Base-by-base conservation (phyloP, 2,329 filamentous ascomycete species). In the Phyllosticta citrichinensis region DNA sequence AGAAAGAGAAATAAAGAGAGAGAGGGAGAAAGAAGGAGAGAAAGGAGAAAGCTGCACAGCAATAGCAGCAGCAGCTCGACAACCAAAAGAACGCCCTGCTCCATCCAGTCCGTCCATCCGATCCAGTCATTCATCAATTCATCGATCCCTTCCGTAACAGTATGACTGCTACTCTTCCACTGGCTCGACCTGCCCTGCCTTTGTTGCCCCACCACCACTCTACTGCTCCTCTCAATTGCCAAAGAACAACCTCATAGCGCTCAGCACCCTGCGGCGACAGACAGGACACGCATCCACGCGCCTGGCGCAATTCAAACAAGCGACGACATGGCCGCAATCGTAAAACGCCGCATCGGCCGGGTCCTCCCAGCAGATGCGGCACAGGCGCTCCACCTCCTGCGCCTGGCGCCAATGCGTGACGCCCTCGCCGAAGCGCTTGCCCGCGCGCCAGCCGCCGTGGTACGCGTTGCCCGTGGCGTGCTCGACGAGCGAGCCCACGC, bases 251-350 rank as follows among this genome's bases (percentile, higher is more conserved):
- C 82, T 84, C 65, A 86, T 77, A 33, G 83, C 79, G 57, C 74
- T 80, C 63, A 81, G 69, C 20, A 86, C 80, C 58, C 76, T 75
- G 73, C 80, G 81, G 61, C 84, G 75, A 69, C 84, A 87, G 24
- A 86, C 81, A 1, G 84, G 84, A 65, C 84, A 87, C 56, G 74
- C 75, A 60, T 84, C 81, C 30, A 86, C 79, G 67, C 81, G 77
- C 57, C 76, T 76, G 12, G 84, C 83, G 67, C 84, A 87, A n/a
- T 73, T 73, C 62, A 82, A 72, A 64, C 84, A 87, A 3, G 83
- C 80, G 54, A 83, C 80, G 19, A 86, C 81, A 66, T 87, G 84
- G 0, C 84, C 84, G 64, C 84, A 87, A 64, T 83, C 81, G 65
- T 82, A 83, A 68, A 87, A 85, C 6, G 83, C 77, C 4, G 82